Evolutionary conservation across 2,329 filamentous ascomycete species (phyloP), one percentile per base, ranked within the genome.

Genomic region (Microascus cirrosus): DNA sequence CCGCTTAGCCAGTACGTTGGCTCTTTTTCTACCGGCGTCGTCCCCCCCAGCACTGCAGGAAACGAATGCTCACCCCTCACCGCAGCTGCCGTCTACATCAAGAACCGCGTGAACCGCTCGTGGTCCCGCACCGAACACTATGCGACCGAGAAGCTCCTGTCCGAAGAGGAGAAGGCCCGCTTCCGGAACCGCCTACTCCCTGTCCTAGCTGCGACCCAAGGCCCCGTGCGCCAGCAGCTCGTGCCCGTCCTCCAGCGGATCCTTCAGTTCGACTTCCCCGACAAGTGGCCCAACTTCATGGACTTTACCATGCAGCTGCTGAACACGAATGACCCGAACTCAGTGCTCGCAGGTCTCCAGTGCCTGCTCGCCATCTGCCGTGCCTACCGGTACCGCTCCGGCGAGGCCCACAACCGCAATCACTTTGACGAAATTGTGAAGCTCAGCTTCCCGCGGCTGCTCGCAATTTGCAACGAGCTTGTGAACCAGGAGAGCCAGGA

Each of bases 361-460:
- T 97, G 94, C 69, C 78, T 99, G 64, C 79, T 97, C 63, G 91
- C 93, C 57, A 92, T 97, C 67, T 97, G 93, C 79, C 87, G 92
- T 60, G 91, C 95, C 59, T 99, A 96, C 74, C 80, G 94, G 61
- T 97, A 96, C 78, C 96, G 96, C 77, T 77, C 82, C 0, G 82
- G 84, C 54, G 89, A 90, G 53, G 89, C 89, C 68, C 86, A 85
- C 59, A 81, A 79, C 68, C 80, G 92, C 67, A 81, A 81, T 55
- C 91, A 97, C 69, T 95, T 99, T 67, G 92, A 96, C 72, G 91
- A 90, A 73, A 96, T 99, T 65, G 89, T 97, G 61, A 89, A 91
- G 70, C 83, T 86, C 60, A 90, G 90, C 60, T 99, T 99, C 74
- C 91, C 94, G 22, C 85, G 91, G 62, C 78, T 97, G 62, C 77